phyloP scores from a whole-genome alignment of 768 basidiomycete genomes.

The Lyophyllum decastes region DNA sequence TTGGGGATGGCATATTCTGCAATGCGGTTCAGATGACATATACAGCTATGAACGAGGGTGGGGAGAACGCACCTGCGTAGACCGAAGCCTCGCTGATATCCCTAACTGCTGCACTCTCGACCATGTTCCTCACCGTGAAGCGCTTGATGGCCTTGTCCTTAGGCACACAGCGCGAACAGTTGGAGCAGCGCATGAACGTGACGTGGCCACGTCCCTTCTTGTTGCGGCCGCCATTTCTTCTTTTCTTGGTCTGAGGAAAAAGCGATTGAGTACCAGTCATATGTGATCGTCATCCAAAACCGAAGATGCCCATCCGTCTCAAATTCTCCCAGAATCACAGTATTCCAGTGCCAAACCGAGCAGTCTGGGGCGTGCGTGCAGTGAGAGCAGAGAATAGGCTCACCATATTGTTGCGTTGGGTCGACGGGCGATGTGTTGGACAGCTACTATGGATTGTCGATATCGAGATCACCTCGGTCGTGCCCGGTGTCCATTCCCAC shows the following conservation, averaged over 20 bases:
- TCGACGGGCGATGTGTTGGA: slow-evolving; percentile 39
- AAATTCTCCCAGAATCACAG: slow-evolving; percentile 23
- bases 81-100: slow-evolving; percentile 97
- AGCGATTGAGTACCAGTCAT: slow-evolving; percentile 9
- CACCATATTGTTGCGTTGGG: slow-evolving; percentile 43
- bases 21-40: slow-evolving; percentile 1
- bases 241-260: slow-evolving; percentile 85
- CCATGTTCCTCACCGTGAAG: slow-evolving; percentile 99
- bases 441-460: slow-evolving; percentile 30
- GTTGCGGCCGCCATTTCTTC: slow-evolving; percentile 99
- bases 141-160: slow-evolving; percentile 99
- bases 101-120: slow-evolving; percentile 96
- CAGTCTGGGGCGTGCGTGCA: not conserved
- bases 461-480: slow-evolving; percentile 28
- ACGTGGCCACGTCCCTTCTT: slow-evolving; percentile 99
- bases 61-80: slow-evolving; percentile 71
- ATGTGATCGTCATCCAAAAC: slow-evolving; percentile 34
- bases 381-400: slow-evolving; percentile 20
- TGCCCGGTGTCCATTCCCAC: slow-evolving; percentile 29
- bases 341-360: slow-evolving; percentile 10
- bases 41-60: not conserved
- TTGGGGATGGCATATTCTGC: slow-evolving; percentile 95
- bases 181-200: slow-evolving; percentile 93
- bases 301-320: slow-evolving; percentile 36
- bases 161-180: slow-evolving; percentile 96